Evolutionary conservation across 306 rosid genomes (phyloP).

Genomic region (Cicer arietinum): DNA sequence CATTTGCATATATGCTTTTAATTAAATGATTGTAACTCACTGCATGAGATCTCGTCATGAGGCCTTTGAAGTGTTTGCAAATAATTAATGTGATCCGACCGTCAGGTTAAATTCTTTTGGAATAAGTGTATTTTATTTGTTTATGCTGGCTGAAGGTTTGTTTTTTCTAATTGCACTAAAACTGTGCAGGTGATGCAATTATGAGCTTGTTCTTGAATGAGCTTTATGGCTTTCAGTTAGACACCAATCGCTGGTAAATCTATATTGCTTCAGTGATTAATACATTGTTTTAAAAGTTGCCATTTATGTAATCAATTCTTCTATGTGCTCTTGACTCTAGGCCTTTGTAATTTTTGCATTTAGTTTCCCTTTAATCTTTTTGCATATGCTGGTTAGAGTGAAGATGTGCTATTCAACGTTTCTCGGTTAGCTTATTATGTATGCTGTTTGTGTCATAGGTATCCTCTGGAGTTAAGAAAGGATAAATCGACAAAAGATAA

Average conservation of each 20-base stretch:
- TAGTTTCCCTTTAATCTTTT: neutral
- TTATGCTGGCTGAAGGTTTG: conserved; percentile 34
- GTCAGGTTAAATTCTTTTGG: conserved; percentile 24
- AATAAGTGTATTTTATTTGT: conserved; percentile 1
- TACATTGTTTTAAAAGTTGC: conserved; percentile 21
- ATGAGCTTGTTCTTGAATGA: conserved; percentile 96
- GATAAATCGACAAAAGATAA: conserved; percentile 85
- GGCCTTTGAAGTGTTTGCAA: conserved; percentile 20
- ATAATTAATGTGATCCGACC: conserved; percentile 20
- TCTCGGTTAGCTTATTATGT: conserved; percentile 34
- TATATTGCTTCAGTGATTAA: conserved; percentile 8
- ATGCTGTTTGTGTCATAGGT: conserved; percentile 65
- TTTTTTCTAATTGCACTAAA: conserved; percentile 39
- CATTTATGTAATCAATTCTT: conserved; percentile 29
- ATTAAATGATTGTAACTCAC: conserved; percentile 9
- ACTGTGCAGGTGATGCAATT: conserved; percentile 80
- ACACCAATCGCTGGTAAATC: conserved; percentile 83
- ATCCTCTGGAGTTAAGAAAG: conserved; percentile 95
- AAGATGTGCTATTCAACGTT: conserved; percentile 21
- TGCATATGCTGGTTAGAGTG: conserved; percentile 35
- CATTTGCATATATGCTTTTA: neutral
- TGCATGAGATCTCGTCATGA: conserved; percentile 8
- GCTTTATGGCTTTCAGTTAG: conserved; percentile 94
- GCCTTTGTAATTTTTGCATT: conserved; percentile 18
- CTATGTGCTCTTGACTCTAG: conserved; percentile 13